phyloP scores from a whole-genome alignment of 805 yeast species.

The Ogataea allantospora region DNA sequence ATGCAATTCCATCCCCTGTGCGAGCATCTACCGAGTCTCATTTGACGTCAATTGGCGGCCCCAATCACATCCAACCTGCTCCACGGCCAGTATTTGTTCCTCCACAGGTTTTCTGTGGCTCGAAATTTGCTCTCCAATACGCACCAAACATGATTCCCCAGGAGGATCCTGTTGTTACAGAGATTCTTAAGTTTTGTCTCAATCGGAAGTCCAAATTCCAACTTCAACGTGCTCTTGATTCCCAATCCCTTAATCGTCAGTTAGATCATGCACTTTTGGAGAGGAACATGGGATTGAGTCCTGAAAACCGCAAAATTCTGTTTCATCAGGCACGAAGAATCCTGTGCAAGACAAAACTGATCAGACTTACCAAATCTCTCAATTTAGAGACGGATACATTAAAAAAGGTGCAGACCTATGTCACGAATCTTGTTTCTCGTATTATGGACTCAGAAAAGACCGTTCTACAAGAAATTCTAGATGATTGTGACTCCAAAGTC shows the following conservation, averaged over 20 bases:
- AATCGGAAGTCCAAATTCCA: background rate
- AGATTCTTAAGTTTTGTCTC: background rate
- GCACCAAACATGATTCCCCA: background rate
- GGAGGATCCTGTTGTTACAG: background rate
- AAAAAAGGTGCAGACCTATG: background rate
- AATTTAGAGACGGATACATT: conserved; percentile 20
- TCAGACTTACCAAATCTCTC: conserved; percentile 23
- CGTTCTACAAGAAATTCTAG: background rate
- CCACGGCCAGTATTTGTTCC: background rate
- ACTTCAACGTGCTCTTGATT: background rate
- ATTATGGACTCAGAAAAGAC: background rate
- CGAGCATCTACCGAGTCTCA: too few relatives aligned
- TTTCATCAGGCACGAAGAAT: conserved; percentile 30
- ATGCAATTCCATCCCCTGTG: too few relatives aligned
- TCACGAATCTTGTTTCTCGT: background rate
- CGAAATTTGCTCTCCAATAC: background rate
- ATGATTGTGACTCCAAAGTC: background rate
- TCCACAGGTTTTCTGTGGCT: background rate
- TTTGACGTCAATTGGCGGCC: too few relatives aligned
- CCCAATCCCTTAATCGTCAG: background rate
- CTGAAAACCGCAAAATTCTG: conserved; percentile 12
- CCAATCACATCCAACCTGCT: background rate
- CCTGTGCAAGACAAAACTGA: conserved; percentile 21
- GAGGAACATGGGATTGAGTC: background rate
- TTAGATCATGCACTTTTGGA: background rate